Base-by-base conservation (phyloP, 352 stramenopile genomes). In the Pythium scleroteichum region DNA sequence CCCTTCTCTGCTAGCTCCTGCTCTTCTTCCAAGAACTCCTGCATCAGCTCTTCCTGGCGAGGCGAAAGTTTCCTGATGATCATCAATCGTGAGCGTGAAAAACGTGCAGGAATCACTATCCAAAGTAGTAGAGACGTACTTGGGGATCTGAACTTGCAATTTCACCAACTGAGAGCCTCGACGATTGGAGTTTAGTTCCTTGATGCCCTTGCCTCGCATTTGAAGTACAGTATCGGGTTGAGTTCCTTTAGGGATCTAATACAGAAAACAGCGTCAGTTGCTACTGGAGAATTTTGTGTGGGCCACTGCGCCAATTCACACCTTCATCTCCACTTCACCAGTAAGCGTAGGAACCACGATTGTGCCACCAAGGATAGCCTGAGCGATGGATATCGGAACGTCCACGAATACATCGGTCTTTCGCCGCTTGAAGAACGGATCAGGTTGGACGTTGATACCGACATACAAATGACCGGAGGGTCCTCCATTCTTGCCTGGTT, bases 91-190 rank as follows among this genome's bases (percentile, higher is more conserved):
- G 4, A 40, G 24, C 24, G 19, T 20, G 16, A 23, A 29, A 13
- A 20, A 46, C 9, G 29, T 27, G 16, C 6, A 58, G 20, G 22
- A 47, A n/a, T 40, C 22, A 53, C 22, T 13, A 38, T 23, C 10
- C 14, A 65, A 22, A 17, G 3, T 33, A 1, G 12, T 29, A 49
- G n/a, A n/a, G 0, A 72, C 59, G 69, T 82, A 94, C 78, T 94
- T 98, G 53, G 97, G 97, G 46, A 99, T 90, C 63, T 97, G 76
- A 50, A 99, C 86, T 71, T 98, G 96, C 27, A 99, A 59, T 63
- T 98, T 97, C 32, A 99, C 96, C 42, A 98, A 80, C 73, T 99
- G 97, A 69, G 98, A 97, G 47, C 97, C 97, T 29, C 92, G 82
- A 57, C 88, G 84, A 61, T 83, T 88, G 47, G 90, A 94, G 67